These are phyloP conservation scores for Sugiyamaella marilandica DNA, from an alignment of 805 yeast species.

Conservation along the genomic window DNA sequence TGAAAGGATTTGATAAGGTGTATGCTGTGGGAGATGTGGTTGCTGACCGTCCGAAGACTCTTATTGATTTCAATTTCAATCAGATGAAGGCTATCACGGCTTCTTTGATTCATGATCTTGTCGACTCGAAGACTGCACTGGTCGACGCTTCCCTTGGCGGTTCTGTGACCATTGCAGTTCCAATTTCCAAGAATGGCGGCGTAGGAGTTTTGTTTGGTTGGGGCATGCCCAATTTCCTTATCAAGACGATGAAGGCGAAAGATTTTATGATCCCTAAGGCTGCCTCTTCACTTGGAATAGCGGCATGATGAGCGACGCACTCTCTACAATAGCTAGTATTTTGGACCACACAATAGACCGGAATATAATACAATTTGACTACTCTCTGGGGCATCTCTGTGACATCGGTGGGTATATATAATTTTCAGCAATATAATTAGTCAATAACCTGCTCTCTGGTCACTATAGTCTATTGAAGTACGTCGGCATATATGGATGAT, in stretches of 20 bases:
- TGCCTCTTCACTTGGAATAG: not conserved
- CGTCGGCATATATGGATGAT: too few relatives aligned
- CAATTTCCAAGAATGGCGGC: constrained; percentile 20
- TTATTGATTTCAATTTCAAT: constrained; percentile 9
- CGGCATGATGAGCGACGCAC: not conserved
- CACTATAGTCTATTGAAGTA: too few relatives aligned
- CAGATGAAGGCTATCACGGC: constrained; percentile 14
- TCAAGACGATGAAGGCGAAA: constrained; percentile 15
- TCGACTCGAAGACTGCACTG: not conserved
- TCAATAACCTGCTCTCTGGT: too few relatives aligned
- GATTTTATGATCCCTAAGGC: constrained; percentile 14
- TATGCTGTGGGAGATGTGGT: constrained; percentile 22
- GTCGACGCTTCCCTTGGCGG: constrained; percentile 3
- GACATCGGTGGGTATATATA: too few relatives aligned
- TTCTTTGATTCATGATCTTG: constrained; percentile 16
- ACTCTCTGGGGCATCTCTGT: too few relatives aligned
- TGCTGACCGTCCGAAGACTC: constrained; percentile 7
- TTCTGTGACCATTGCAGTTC: constrained; percentile 11
- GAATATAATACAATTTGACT: too few relatives aligned
- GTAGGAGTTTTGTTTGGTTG: constrained; percentile 21
- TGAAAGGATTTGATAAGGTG: constrained; percentile 13
- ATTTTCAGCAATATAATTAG: too few relatives aligned
- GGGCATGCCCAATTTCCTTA: constrained; percentile 19
- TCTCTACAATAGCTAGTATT: too few relatives aligned
- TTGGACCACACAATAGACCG: too few relatives aligned